phyloP scores from a whole-genome alignment of 805 yeast species.

The Sugiyamaella qingdaonensis region DNA sequence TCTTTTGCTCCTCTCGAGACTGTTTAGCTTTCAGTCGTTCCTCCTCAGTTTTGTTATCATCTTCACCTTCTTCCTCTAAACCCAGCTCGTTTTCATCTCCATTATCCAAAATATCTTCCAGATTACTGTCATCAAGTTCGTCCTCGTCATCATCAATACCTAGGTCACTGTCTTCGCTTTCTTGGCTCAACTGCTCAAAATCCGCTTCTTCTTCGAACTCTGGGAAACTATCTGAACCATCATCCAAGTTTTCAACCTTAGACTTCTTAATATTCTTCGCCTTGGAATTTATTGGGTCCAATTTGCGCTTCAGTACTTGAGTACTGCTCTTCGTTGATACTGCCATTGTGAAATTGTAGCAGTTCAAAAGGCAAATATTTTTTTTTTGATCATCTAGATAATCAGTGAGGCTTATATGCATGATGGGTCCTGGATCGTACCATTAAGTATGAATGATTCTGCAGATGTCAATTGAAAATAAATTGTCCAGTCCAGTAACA shows the following conservation, averaged over 20 bases:
- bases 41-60: constrained; percentile 32
- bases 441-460: too few relatives aligned
- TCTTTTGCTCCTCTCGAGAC: constrained; percentile 72
- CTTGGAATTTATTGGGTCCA: background rate
- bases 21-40: constrained; percentile 41
- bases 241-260: background rate
- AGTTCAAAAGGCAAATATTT: background rate
- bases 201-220: constrained; percentile 4
- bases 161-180: constrained; percentile 7
- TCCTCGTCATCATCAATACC: constrained; percentile 14
- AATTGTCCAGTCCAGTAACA: too few relatives aligned
- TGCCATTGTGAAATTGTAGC: background rate
- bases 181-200: background rate
- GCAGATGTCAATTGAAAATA: too few relatives aligned
- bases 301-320: background rate
- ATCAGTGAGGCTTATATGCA: constrained; percentile 1
- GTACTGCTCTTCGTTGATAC: background rate
- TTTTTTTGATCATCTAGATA: background rate
- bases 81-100: constrained; percentile 9
- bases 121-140: constrained; percentile 9
- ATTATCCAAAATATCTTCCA: constrained; percentile 10
- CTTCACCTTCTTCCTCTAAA: constrained; percentile 24
- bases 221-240: background rate
- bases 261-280: background rate
- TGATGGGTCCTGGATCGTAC: background rate